phyloP scores from a whole-genome alignment of 768 basidiomycete species.

The Exsudoporus frostii region DNA sequence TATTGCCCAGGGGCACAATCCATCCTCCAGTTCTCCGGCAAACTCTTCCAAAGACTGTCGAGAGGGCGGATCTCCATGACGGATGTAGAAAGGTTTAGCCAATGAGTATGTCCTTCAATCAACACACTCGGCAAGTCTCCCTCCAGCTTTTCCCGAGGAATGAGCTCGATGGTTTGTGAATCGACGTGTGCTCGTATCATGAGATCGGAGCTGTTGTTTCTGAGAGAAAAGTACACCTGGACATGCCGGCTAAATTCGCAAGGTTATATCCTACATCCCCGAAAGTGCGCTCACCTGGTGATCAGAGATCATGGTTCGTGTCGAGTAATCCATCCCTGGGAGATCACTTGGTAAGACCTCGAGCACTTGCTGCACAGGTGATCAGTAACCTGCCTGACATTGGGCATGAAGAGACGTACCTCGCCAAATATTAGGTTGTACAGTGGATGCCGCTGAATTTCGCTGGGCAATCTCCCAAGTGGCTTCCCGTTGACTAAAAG shows the following conservation, averaged over 20 bases:
- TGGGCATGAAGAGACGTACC: constrained; percentile 4
- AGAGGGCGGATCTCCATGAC: constrained; percentile 29
- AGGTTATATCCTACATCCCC: neutral
- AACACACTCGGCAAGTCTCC: constrained; percentile 27
- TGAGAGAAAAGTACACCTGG: constrained; percentile 26
- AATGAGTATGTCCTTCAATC: constrained; percentile 26
- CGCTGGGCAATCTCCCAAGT: constrained; percentile 21
- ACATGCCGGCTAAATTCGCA: neutral
- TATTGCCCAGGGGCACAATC: constrained; percentile 6
- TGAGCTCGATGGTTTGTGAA: constrained; percentile 17
- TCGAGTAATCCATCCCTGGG: constrained; percentile 27
- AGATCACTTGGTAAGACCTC: constrained; percentile 25
- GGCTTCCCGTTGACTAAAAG: constrained; percentile 29
- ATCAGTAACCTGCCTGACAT: neutral
- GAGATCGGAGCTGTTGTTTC: constrained; percentile 5
- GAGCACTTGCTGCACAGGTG: constrained; percentile 14
- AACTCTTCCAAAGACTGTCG: constrained; percentile 23
- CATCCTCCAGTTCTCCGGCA: constrained; percentile 28
- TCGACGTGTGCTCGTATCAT: constrained; percentile 14
- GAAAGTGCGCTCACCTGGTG: constrained; percentile 17
- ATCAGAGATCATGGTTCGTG: constrained; percentile 8
- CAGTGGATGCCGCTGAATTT: constrained; percentile 15
- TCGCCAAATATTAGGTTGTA: constrained; percentile 22
- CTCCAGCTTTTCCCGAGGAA: constrained; percentile 21
- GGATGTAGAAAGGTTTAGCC: constrained; percentile 27